Evolutionary conservation across 257 asterid genomes (phyloP), one percentile per base, ranked within the genome.

Genomic region (Ajuga chamaepitys): DNA sequence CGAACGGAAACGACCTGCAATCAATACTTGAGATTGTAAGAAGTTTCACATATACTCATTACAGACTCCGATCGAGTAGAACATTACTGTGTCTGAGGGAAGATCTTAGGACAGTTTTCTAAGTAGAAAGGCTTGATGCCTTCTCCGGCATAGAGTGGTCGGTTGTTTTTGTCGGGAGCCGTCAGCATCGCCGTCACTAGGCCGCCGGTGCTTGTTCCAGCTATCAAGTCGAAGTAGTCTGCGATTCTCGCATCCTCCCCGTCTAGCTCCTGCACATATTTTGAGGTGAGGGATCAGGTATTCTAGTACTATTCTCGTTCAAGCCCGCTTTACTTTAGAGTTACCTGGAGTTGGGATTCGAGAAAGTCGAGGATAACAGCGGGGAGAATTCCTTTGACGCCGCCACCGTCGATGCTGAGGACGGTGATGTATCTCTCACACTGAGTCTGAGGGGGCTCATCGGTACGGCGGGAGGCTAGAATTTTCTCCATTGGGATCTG

Each of bases 391-490:
- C 94, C 87, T 64, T 83, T 83, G 26, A 86, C 58, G 14, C 91
- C 91, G 45, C 95, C 91, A 5, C 91, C 91, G 37, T 86, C 95
- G n/a, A 86, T 82, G 81, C 91, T 86, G 13, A 86, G 84, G 7
- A 84, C 73, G 7, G 91, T 86, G 64, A 86, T 51, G 53, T 16
- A 48, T 1, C 79, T 55, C 2, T 76, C 70, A 34, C 40, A 58
- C 7, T 47, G 28, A n/a, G 81, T 54, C 7, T 47, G 28, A n/a
- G 81, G 86, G 1, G 80, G 82, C 72, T 63, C 68, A 70, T 75
- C 66, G 30, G 74, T 61, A 25, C 53, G 24, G 0, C 73, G 53
- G 9, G 57, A 58, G 11, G 12, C 35, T n/a, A n/a, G n/a, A n/a
- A n/a, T n/a, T n/a, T n/a, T n/a, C 48, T 63, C 77, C 83, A 74